A percentile compares a stretch with the other conserved stretches of the same genome.
These are phyloP conservation scores for Ophiostoma sp. DNA, from an alignment of 2,329 filamentous ascomycete genomes.

Conservation along the genomic window DNA sequence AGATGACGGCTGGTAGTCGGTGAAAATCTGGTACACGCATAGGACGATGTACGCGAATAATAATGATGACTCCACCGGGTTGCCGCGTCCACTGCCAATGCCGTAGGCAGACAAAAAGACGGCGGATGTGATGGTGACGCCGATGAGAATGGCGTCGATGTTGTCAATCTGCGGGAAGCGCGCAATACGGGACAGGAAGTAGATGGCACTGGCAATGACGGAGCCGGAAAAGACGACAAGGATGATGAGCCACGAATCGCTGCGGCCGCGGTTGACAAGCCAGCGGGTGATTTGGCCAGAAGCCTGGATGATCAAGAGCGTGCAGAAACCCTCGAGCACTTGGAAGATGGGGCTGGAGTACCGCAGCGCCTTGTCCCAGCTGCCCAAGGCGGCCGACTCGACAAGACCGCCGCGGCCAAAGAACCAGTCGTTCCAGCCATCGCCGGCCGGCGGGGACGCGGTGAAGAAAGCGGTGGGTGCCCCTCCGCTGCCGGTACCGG, in stretches of 20 bases:
- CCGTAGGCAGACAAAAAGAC: conserved; percentile 91
- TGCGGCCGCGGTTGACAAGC: conserved; percentile 87
- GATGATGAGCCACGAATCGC: conserved; percentile 94
- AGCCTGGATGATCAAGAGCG: conserved; percentile 88
- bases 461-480: conserved; percentile 1
- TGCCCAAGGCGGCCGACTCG: conserved; percentile 72
- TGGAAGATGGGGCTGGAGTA: conserved; percentile 96
- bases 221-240: conserved; percentile 83
- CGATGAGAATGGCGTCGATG: conserved; percentile 86
- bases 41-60: conserved; percentile 97
- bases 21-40: conserved; percentile 98
- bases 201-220: conserved; percentile 86
- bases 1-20: conserved; percentile 80
- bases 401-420: conserved; percentile 81
- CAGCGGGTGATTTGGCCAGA: conserved; percentile 90
- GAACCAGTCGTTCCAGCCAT: conserved; percentile 74
- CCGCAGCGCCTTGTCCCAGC: conserved; percentile 80
- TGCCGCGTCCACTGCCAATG: conserved; percentile 87
- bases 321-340: conserved; percentile 92
- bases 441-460: conserved; percentile 44
- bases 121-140: conserved; percentile 84
- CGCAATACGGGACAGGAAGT: conserved; percentile 93
- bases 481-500: not conserved
- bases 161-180: conserved; percentile 91
- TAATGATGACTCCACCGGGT: conserved; percentile 89